These are phyloP conservation scores for Sarcodon aspratus DNA, from an alignment of 768 basidiomycete genomes.

Conservation along the genomic window DNA sequence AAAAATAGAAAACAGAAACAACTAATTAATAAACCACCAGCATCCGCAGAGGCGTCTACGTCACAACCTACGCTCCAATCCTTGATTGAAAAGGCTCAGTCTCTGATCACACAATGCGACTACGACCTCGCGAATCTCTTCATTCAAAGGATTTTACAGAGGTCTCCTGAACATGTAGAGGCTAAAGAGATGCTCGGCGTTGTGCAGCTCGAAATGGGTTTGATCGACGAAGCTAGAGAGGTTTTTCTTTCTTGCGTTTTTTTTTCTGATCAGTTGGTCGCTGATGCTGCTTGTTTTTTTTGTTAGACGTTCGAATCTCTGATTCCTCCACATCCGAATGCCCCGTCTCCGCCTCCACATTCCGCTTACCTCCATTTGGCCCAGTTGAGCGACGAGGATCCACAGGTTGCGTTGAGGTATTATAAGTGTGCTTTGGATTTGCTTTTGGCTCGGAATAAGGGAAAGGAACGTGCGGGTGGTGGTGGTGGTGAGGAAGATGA, in stretches of 20 bases:
- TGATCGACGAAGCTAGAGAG: conserved; percentile 59
- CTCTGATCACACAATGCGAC: conserved; percentile 75
- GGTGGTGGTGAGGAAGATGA: conserved; percentile 17
- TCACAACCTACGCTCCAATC: conserved; percentile 20
- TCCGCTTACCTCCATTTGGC: conserved; percentile 87
- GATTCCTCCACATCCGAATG: conserved; percentile 48
- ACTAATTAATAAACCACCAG: conserved; percentile 3
- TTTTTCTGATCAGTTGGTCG: not conserved
- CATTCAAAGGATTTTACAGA: conserved; percentile 52
- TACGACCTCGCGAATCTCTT: conserved; percentile 74
- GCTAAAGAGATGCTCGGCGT: conserved; percentile 79
- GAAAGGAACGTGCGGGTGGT: conserved; percentile 43
- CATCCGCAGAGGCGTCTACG: conserved; percentile 18
- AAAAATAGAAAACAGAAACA: conserved; percentile 17
- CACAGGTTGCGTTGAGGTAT: conserved; percentile 57
- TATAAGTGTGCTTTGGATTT: conserved; percentile 77
- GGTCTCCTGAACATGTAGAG: conserved; percentile 49
- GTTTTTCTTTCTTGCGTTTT: conserved; percentile 22
- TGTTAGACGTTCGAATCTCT: conserved; percentile 51
- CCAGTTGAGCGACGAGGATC: conserved; percentile 71
- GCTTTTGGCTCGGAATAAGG: conserved; percentile 57
- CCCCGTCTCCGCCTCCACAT: conserved; percentile 49
- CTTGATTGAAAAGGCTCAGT: conserved; percentile 67
- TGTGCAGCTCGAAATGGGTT: conserved; percentile 66
- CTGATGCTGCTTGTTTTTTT: not conserved